Conservation (phyloP, 2,329 filamentous ascomycete genomes). For the Calonectria henricotiae region DNA sequence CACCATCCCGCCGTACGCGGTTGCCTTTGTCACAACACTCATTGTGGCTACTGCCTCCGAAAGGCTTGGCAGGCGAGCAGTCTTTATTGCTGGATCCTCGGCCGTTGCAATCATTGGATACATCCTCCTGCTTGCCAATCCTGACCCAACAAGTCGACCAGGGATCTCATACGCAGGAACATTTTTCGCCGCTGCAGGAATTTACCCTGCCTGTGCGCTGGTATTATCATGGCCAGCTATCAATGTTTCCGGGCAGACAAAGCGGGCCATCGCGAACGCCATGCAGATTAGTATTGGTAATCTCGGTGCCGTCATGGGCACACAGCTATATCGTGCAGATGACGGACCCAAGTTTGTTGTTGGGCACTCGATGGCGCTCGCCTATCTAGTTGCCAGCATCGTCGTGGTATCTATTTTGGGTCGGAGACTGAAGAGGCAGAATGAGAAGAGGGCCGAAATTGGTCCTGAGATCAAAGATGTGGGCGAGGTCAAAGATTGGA, state of each 20-base stretch:
- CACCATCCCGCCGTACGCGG: constrained; percentile 76
- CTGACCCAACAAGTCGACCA: constrained; percentile 63
- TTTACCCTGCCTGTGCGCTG: constrained; percentile 77
- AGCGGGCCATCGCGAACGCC: constrained; percentile 78
- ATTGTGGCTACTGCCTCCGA: constrained; percentile 75
- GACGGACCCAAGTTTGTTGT: constrained; percentile 76
- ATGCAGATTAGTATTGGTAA: constrained; percentile 84
- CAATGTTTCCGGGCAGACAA: constrained; percentile 81
- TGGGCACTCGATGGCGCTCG: constrained; percentile 78
- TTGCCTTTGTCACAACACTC: constrained; percentile 75
- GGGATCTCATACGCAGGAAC: constrained; percentile 75
- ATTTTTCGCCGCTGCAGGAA: constrained; percentile 77
- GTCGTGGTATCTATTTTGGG: constrained; percentile 70
- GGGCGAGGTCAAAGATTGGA: constrained; percentile 69
- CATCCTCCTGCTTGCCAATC: constrained; percentile 71
- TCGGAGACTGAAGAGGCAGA: constrained; percentile 71
- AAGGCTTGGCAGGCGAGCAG: constrained; percentile 69
- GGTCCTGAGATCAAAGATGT: constrained; percentile 65
- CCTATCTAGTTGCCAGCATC: constrained; percentile 69
- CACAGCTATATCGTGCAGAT: constrained; percentile 76
- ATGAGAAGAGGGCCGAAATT: constrained; percentile 66
- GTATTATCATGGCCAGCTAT: constrained; percentile 81
- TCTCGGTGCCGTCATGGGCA: constrained; percentile 78
- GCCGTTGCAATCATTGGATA: constrained; percentile 75
- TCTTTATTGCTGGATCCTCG: constrained; percentile 75